Evolutionary conservation across 768 basidiomycete genomes (phyloP), one percentile per base, ranked within the genome.

Genomic region (Suillus clintonianus): DNA sequence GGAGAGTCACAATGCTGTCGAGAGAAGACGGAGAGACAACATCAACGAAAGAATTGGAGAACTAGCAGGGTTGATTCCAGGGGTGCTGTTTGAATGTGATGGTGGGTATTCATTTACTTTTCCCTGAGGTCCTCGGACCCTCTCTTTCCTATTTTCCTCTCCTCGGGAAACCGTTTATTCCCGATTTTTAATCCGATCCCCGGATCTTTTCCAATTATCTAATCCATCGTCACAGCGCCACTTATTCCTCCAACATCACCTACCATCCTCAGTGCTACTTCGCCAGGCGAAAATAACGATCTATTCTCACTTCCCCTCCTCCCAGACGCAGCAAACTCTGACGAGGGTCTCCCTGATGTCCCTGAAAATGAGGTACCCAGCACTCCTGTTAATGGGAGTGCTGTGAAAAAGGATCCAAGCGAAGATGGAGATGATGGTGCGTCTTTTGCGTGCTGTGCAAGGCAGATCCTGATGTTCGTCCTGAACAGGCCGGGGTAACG

Each of bases 11-110:
- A 97, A 97, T 69, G 94, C 94, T 2, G 95, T 97, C 67, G 95
- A 97, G 79, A 81, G 95, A 19, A 78, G 95, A 32, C 71, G 95
- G 64, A 76, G 95, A 55, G 95, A 97, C 72, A 96, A 95, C 74
- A 97, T 97, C 75, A 97, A 97, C 76, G 95, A 97, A 78, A 93
- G 94, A 76, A 97, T 97, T 68, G 85, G 86, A 43, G 95, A 97
- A 74, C 85, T 97, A 1, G 91, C 95, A 22, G 90, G 90, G 24
- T 81, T 97, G 51, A 90, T 97, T 64, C 95, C 95, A 1, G 94
- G 94, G 74, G 89, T 89, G 69, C 82, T 95, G 77, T 80, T 95
- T 45, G 92, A 94, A 51, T 78, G 82, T 58, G 79, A 80, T 45
- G 81, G 79, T 77, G 69, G 45, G 76, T 64, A 30, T 13, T 51